phyloP scores from a whole-genome alignment of 768 basidiomycete genomes.

The Rhodotorula sphaerocarpa region DNA sequence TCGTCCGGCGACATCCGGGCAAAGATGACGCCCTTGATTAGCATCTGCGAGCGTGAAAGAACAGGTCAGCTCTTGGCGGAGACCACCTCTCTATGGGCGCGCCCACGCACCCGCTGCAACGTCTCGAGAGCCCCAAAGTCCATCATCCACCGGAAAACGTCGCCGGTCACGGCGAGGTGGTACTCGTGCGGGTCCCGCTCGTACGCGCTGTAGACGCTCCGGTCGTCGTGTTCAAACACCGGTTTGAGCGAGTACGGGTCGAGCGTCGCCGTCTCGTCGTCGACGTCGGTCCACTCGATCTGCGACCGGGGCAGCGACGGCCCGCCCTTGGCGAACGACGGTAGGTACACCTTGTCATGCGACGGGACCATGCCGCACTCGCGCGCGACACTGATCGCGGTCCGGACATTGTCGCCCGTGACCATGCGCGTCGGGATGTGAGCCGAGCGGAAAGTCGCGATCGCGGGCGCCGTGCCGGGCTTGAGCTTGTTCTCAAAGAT shows the following conservation, averaged over 20 bases:
- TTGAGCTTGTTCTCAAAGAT: slow-evolving; percentile 99
- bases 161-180: slow-evolving; percentile 82
- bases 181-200: slow-evolving; percentile 69
- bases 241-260: slow-evolving; percentile 79
- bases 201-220: slow-evolving; percentile 47
- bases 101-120: slow-evolving; percentile 65
- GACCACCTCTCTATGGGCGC: background rate
- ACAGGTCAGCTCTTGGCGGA: background rate
- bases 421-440: slow-evolving; percentile 95
- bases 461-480: slow-evolving; percentile 78
- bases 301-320: slow-evolving; percentile 48
- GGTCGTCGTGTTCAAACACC: slow-evolving; percentile 59
- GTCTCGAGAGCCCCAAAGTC: slow-evolving; percentile 90
- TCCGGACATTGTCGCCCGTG: slow-evolving; percentile 93
- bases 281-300: slow-evolving; percentile 85
- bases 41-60: slow-evolving; percentile 68
- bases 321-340: slow-evolving; percentile 65
- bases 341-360: slow-evolving; percentile 79
- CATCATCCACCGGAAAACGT: slow-evolving; percentile 97
- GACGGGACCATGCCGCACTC: slow-evolving; percentile 85
- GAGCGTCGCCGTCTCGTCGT: slow-evolving; percentile 72
- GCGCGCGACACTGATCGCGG: slow-evolving; percentile 90
- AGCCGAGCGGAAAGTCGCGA: slow-evolving; percentile 75
- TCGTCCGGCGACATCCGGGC: slow-evolving; percentile 99
- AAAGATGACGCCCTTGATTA: slow-evolving; percentile 91